Conservation (phyloP, 768 basidiomycete species). For the Pulveroboletus sp. region DNA sequence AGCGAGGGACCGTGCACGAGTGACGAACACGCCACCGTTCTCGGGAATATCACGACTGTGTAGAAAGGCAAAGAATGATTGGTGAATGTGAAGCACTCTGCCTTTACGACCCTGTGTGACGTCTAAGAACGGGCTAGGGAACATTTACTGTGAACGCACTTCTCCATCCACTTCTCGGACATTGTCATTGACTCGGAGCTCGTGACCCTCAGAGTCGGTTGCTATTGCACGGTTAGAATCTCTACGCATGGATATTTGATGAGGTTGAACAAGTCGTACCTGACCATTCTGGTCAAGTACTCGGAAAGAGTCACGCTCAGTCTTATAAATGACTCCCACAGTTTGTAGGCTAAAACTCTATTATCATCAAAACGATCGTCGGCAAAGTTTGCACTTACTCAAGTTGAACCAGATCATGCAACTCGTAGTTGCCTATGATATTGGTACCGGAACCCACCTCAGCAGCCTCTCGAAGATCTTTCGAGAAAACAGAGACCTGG, state of each 20-base stretch:
- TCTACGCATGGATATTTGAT: constrained; percentile 89
- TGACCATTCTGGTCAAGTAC: constrained; percentile 93
- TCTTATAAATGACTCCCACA: constrained; percentile 96
- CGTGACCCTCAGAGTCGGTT: constrained; percentile 83
- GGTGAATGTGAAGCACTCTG: constrained; percentile 87
- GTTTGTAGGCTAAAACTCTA: constrained; percentile 65
- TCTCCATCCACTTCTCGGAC: constrained; percentile 91
- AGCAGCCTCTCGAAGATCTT: constrained; percentile 94
- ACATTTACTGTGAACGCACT: constrained; percentile 39
- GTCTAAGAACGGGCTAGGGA: neutral
- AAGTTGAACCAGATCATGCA: constrained; percentile 94
- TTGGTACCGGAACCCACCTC: constrained; percentile 94
- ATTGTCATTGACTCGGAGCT: constrained; percentile 82
- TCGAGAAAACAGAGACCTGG: constrained; percentile 94
- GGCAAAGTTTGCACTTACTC: constrained; percentile 56
- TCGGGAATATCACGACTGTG: constrained; percentile 88
- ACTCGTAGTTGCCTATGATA: constrained; percentile 86
- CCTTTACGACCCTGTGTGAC: constrained; percentile 70
- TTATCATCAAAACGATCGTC: constrained; percentile 6
- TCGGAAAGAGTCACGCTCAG: constrained; percentile 92
- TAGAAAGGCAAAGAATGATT: constrained; percentile 90
- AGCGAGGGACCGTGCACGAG: constrained; percentile 73
- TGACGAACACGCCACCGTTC: constrained; percentile 93
- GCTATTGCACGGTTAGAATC: constrained; percentile 82
- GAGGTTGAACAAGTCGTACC: constrained; percentile 83